Base-by-base conservation (phyloP, 2,329 filamentous ascomycete genomes). In the Colletotrichum orbiculare region DNA sequence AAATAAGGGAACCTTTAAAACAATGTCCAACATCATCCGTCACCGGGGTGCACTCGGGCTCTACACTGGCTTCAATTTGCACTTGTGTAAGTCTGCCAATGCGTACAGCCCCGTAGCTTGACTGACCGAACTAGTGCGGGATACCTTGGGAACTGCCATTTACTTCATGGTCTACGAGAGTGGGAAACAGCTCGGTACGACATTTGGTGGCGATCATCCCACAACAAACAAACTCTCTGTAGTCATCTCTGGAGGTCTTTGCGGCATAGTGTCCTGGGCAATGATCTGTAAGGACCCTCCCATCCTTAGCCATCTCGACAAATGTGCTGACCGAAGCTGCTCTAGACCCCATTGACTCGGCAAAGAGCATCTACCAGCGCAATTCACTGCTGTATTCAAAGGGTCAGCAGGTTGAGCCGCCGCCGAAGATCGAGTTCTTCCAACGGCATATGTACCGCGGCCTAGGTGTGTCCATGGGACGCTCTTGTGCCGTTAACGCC, bases 111-210 rank as follows among this genome's bases (percentile, higher is more conserved):
- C 54, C 60, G 47, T 52, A 13, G 48, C 54, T 47, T 34, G 60
- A 41, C 46, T 60, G 35, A 57, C 15, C 34, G 17, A n/a, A 48
- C 35, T 61, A 92, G 91, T 94, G 72, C 87, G 93, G 66, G 93
- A 96, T 77, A 94, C 92, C 1, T 82, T 96, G 66, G 93, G 93
- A 58, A 96, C 93, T 1, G 87, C 88, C 37, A 92, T 95, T 63
- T 96, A 96, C 76, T 96, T 96, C 74, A 92, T 92, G 80, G 94
- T 93, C 37, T 96, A 96, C 75, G 93, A 96, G 77, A 94, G 91
- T 75, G 88, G 89, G 71, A 96, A 96, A 74, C 92, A 96, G 75
- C 79, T 95, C 33, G 85, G 94, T 68, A 92, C 90, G 17, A 93
- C 92, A 13, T 88, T 91, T 68, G 87, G 86, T 46, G 86, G 91